Base-by-base conservation (phyloP, 2,329 filamentous ascomycete genomes). In the Chrysoporthe puriensis region DNA sequence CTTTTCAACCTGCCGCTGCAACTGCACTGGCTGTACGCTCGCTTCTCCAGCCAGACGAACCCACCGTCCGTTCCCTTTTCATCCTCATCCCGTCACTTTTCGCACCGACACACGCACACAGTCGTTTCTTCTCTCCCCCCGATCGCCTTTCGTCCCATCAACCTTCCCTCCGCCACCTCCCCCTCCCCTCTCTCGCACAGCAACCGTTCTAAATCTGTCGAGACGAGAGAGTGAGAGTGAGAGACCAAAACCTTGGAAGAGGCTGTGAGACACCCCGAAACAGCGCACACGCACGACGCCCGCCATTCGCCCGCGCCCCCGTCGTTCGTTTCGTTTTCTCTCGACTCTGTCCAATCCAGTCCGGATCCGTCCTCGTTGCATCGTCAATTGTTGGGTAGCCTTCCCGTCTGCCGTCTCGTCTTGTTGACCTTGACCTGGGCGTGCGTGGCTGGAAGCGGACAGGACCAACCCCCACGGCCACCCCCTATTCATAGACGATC, bases 11-110 rank as follows among this genome's bases (percentile, higher is more conserved):
- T 54, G 50, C 54, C 36, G 32, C 50, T 54, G 54, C 54, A 40
- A 57, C 54, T 57, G 32, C 32, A 57, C 54, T 40, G 32, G 34
- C 34, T 18, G 11, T 5, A 26, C 32, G 16, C 54, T 57, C 54
- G 54, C 34, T 34, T 57, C 34, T 36, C 52, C 62, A 40, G 57
- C 44, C 66, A 40, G 26, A 18, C 54, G 36, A 40, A 40, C 40
- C 54, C 54, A 57, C 54, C 54, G 34, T n/a, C 57, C 62, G 42
- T 65, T 68, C 62, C 66, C 50, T 65, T 54, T 42, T 46, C 66
- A 56, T 52, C 64, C 36, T 61, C 56, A 26, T 52, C 18, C 44
- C 34, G 26, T 63, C 65, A 50, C 63, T 54, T 54, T 54, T 54
- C 21, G 32, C 50, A 54, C 32, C 14, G 14, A 26, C 21, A 21